A percentile compares a stretch with the other conserved stretches of the same genome.
These are phyloP conservation scores for Fistulinella prunicolor DNA, from an alignment of 768 basidiomycete genomes.

Conservation along the genomic window DNA sequence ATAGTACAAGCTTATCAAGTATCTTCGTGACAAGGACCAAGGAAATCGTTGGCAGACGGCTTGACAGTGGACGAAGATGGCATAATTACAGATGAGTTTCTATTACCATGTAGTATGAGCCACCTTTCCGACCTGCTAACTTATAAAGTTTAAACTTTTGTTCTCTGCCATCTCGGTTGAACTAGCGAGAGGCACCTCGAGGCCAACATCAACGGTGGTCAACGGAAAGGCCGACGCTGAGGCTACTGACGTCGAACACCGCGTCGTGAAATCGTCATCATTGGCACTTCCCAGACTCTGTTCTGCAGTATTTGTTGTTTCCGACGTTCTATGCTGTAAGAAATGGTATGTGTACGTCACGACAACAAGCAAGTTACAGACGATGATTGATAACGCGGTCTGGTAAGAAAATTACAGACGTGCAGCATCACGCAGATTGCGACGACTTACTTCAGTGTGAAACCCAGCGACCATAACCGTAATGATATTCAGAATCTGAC, in stretches of 20 bases:
- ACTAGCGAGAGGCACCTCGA: conserved; percentile 4
- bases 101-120: no score
- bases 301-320: not conserved
- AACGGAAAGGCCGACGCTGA: not conserved
- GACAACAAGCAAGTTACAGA: conserved; percentile 12
- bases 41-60: no score
- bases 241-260: not conserved
- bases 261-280: conserved; percentile 10
- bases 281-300: not conserved
- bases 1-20: no score
- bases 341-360: conserved; percentile 8
- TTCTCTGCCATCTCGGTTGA: no score
- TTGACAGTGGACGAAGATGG: no score
- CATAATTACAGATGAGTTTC: no score
- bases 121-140: no score
- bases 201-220: conserved; percentile 8
- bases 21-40: no score
- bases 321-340: not conserved
- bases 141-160: no score
- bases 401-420: not conserved
- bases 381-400: conserved; percentile 6
- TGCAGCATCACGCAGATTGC: not conserved
- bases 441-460: conserved; percentile 3
- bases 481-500: not conserved
- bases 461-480: not conserved